A percentile compares a stretch with the other conserved stretches of the same genome.
These are phyloP conservation scores for Teunomyces tritomae DNA, from an alignment of 805 yeast genomes.

Conservation along the genomic window DNA sequence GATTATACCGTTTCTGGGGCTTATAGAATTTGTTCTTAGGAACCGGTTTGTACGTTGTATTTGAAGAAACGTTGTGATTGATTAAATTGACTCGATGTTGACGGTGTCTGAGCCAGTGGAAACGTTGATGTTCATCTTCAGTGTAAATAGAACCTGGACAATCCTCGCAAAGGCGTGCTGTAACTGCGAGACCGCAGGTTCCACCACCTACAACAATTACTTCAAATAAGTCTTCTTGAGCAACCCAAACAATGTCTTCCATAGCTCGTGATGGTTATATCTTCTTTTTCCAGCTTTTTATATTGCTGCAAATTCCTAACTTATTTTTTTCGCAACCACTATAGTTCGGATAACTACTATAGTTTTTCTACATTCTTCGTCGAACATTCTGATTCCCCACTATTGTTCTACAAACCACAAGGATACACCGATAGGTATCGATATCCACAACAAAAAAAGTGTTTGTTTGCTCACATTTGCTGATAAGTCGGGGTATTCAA, in stretches of 20 bases:
- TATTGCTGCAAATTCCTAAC: neutral
- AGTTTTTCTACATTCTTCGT: neutral
- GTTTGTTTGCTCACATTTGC: no score
- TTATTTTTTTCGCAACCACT: conserved; percentile 4
- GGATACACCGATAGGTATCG: no score
- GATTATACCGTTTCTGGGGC: conserved; percentile 15
- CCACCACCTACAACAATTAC: conserved; percentile 47
- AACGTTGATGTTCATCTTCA: conserved; percentile 47
- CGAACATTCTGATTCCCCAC: no score
- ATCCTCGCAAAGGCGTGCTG: conserved; percentile 42
- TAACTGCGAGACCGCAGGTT: conserved; percentile 42
- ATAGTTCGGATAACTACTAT: conserved; percentile 5
- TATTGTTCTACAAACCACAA: neutral
- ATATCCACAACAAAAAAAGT: no score
- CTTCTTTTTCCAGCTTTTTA: neutral
- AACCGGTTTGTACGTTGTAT: conserved; percentile 11
- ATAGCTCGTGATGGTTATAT: neutral
- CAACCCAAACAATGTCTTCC: conserved; percentile 5
- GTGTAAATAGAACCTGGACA: conserved; percentile 43
- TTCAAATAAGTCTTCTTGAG: conserved; percentile 26
- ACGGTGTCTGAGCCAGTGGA: conserved; percentile 42
- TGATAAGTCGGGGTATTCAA: no score
- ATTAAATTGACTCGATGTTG: conserved; percentile 27
- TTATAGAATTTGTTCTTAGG: conserved; percentile 8
- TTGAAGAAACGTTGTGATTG: conserved; percentile 13